Base-by-base conservation (phyloP, 148 eudicot species). In the Diospyros lotus region DNA sequence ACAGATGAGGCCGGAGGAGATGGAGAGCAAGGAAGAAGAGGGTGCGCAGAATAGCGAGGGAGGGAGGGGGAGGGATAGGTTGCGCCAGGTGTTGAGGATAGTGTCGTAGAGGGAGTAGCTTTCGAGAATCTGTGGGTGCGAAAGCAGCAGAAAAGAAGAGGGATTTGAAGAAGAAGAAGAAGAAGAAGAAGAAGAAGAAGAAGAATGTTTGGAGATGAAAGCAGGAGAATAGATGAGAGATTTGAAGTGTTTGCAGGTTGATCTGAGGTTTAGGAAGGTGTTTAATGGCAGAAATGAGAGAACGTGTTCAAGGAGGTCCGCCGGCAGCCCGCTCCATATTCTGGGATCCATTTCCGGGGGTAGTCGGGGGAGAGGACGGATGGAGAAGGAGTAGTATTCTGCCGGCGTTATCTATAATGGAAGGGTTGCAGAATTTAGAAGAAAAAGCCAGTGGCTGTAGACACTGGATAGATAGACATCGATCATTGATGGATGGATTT, bases 251-350 rank as follows among this genome's bases (percentile, higher is more conserved):
- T 89, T 92, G 71, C 86, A 92, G 8, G 90, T 88, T 45, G 89
- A 80, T 76, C 86, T 69, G 71, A 92, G 88, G 44, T 56, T 78
- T n/a, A 89, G 58, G 80, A 88, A 82, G 53, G 74, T 44, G 59
- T 85, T 89, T 1, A 84, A 54, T 1, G 97, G 90, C 4, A 92
- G 90, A 64, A 85, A 85, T 6, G 88, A 84, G 76, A 92, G 88
- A 6, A 87, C 70, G 4, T 45, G 76, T 42, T 88, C 94, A 3
- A 92, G 82, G 70, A 92, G 87, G 48, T 89, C 88, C 18, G 77
- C 83, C 7, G 97, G 97, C 18, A 92, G 67, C 11, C 55, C 78
- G 40, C 84, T 65, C 97, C 97, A 92, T 41, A 92, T 79, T 38
- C 14, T 9, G 1, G 89, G 88, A 71, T 92, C 94, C 97, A 88